Evolutionary conservation across 2,329 filamentous ascomycete genomes (phyloP).

Genomic region (Nakataea oryzae): DNA sequence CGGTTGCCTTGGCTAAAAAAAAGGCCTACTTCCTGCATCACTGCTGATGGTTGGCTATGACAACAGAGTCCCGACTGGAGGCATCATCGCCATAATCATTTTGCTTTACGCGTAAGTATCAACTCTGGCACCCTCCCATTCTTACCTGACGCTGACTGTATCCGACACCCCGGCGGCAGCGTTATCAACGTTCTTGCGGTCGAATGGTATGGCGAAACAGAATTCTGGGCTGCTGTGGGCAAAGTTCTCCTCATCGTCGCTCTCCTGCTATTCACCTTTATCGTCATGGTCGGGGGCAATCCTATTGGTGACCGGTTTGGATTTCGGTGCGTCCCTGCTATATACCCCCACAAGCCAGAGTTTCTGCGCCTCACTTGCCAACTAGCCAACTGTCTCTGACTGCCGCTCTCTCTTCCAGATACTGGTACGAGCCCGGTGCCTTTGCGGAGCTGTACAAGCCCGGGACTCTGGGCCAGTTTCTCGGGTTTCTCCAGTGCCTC

Average conservation of each 20-base stretch:
- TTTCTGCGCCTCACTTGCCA: not conserved
- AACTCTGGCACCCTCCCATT: no score
- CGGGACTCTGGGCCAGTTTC: conserved; percentile 58
- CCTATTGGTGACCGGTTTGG: conserved; percentile 62
- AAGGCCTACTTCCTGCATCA: no score
- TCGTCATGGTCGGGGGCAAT: conserved; percentile 76
- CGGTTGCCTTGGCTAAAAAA: not conserved
- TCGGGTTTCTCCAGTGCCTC: conserved; percentile 68
- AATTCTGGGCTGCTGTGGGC: conserved; percentile 64
- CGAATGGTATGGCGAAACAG: conserved; percentile 64
- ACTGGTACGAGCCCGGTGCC: conserved; percentile 57
- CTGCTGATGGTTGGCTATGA: not conserved
- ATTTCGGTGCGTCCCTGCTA: conserved; percentile 41
- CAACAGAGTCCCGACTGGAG: conserved; percentile 34
- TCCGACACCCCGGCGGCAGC: conserved; percentile 18
- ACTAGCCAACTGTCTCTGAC: not conserved
- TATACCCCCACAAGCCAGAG: not conserved
- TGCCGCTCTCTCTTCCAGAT: conserved; percentile 12
- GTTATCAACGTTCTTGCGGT: conserved; percentile 63
- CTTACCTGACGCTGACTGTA: conserved; percentile 9
- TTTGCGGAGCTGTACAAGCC: conserved; percentile 56
- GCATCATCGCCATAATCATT: conserved; percentile 48
- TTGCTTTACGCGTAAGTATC: conserved; percentile 32
- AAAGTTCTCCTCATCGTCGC: conserved; percentile 65
- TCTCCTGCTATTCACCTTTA: conserved; percentile 66